Base-by-base conservation (phyloP, 345 rosid genomes). In the Eucalyptus globulus region DNA sequence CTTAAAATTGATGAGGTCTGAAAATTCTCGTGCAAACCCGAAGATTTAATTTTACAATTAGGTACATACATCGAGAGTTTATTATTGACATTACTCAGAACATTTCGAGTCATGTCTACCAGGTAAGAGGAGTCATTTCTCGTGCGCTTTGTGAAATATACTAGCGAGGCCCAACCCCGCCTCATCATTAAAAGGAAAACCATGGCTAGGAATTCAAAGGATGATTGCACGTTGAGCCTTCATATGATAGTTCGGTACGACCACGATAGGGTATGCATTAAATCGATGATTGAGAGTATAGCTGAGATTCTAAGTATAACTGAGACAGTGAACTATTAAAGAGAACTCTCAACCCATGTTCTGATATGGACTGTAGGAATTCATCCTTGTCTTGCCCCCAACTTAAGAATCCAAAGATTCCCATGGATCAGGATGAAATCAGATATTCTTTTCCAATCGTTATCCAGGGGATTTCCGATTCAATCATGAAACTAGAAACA, bases 221-320 rank as follows among this genome's bases (percentile, higher is more conserved):
- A 31, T 14, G 9, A 4, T 65, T 14, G 19, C 76, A 4, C 15
- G 76, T 4, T 15, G 11, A 62, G 72, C 31, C 34, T 14, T 62
- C 31, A 29, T 29, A 29, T 29, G 31, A 65, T 15, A 3, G 37
- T n/a, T n/a, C 3, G 19, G 76, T n/a, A 65, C 11, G 11, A 4
- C 40, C 76, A 4, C 9, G 11, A n/a, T n/a, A n/a, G 37, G 21
- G 2, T 15, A 6, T n/a, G 47, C 27, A 4, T 11, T 40, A 11
- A 12, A 0, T 40, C 15, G 47, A 21, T 40, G 2, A 22, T 40
- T 6, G 9, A 21, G 5, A 37, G 85, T 0, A 22, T 21, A 1
- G 47, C 14, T 40, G 27, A 40, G 24, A 37, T 37, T 21, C 27
- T 19, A 21, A 6, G 45, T 19, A 22, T 3, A 76, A 37, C 5